Conservation (phyloP, 768 basidiomycete genomes). For the Pluteus cervinus region DNA sequence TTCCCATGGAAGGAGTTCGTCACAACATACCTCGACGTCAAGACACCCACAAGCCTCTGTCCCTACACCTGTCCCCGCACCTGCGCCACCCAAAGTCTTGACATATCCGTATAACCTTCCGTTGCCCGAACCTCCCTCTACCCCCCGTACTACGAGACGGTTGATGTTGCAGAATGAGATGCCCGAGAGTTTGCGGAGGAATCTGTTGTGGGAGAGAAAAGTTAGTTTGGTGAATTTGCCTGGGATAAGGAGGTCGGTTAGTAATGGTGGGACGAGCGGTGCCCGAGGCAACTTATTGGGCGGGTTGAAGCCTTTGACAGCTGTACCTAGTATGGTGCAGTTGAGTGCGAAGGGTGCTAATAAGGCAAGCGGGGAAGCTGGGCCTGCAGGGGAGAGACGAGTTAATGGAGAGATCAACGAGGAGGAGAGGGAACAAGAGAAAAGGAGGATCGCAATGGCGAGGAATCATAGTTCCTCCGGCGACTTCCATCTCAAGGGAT, state of each 20-base stretch:
- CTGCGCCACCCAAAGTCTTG: constrained; percentile 44
- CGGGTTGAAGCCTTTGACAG: constrained; percentile 23
- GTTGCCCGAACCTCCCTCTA: constrained; percentile 56
- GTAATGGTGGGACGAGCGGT: constrained; percentile 21
- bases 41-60: too few relatives aligned
- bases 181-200: constrained; percentile 75
- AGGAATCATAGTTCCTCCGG: constrained; percentile 66
- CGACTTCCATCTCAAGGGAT: constrained; percentile 61
- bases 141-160: constrained; percentile 80
- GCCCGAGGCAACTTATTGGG: constrained; percentile 16
- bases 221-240: constrained; percentile 48
- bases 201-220: constrained; percentile 77
- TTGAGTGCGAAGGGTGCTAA: constrained; percentile 30
- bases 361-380: constrained; percentile 9
- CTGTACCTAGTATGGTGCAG: constrained; percentile 33
- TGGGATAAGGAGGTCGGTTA: constrained; percentile 24
- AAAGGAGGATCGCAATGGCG: constrained; percentile 39
- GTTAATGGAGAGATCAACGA: constrained; percentile 13
- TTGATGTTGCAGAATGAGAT: constrained; percentile 83
- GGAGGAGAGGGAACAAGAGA: constrained; percentile 36
- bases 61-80: too few relatives aligned
- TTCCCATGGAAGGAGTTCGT: too few relatives aligned
- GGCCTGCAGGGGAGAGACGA: constrained; percentile 8
- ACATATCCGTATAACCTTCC: constrained; percentile 71
- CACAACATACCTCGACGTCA: too few relatives aligned